These are phyloP conservation scores for Jaltomata sinuosa DNA, from an alignment of 257 asterid species.

Conservation along the genomic window DNA sequence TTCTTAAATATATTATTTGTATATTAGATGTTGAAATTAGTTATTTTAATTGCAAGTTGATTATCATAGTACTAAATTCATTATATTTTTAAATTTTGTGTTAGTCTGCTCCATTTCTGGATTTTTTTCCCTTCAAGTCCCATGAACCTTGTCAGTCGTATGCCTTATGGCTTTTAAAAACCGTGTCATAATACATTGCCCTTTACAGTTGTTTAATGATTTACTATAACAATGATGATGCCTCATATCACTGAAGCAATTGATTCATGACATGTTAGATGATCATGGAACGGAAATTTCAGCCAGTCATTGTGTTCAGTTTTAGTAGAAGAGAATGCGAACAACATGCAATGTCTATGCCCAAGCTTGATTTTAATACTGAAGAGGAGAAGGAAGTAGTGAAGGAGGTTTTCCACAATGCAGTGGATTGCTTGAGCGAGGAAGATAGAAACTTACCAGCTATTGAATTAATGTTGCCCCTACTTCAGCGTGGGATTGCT, in stretches of 20 bases:
- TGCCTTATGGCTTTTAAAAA: not conserved
- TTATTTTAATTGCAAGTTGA: not conserved
- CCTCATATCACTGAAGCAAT: conserved; percentile 6
- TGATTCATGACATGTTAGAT: conserved; percentile 44
- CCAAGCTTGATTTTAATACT: conserved; percentile 87
- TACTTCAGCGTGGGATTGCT: conserved; percentile 96
- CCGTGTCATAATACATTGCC: not conserved
- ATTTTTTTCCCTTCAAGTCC: not conserved
- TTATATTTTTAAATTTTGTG: not conserved
- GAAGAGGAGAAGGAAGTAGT: conserved; percentile 80
- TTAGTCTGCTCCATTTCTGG: not conserved
- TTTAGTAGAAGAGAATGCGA: conserved; percentile 99
- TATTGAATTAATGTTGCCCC: conserved; percentile 84
- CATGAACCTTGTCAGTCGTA: not conserved
- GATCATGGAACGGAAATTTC: conserved; percentile 95
- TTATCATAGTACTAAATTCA: not conserved
- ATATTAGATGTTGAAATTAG: not conserved
- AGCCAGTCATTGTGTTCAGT: conserved; percentile 94
- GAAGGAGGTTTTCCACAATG: conserved; percentile 80
- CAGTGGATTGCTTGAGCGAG: conserved; percentile 73
- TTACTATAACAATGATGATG: not conserved
- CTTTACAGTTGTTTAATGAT: not conserved
- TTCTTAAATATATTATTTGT: not conserved
- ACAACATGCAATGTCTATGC: conserved; percentile 98
- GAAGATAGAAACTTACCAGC: conserved; percentile 98